Percentiles rank a stretch among this genome's conserved stretches.
Conservation (phyloP, 768 basidiomycete species). For the Mycena floridula region DNA sequence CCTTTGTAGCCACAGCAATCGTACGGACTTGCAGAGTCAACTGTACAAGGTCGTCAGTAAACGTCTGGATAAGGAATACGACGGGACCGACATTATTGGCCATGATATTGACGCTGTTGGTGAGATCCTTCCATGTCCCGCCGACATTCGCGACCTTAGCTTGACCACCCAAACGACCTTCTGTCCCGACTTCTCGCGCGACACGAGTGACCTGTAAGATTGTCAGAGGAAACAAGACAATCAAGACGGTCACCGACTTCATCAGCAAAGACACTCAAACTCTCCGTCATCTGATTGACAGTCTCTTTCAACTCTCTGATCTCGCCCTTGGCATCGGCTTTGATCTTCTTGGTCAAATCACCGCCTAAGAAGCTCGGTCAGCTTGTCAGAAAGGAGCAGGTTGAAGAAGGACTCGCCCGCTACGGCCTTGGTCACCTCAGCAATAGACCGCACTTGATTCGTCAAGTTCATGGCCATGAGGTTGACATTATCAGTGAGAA, state of each 20-base stretch:
- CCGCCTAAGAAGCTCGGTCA: constrained; percentile 33
- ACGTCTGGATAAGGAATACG: not conserved
- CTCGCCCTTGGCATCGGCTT: constrained; percentile 88
- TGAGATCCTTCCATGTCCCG: constrained; percentile 96
- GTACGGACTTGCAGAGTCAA: constrained; percentile 91
- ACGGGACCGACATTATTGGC: constrained; percentile 68
- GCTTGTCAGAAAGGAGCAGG: not conserved
- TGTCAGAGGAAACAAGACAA: not conserved
- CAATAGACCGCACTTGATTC: constrained; percentile 80
- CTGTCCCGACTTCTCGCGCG: constrained; percentile 95
- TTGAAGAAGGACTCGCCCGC: constrained; percentile 40
- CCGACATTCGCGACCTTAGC: constrained; percentile 91
- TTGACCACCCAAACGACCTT: constrained; percentile 91
- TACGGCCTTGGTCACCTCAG: constrained; percentile 91
- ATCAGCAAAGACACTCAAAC: constrained; percentile 77
- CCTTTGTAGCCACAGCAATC: constrained; percentile 90
- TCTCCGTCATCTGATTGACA: constrained; percentile 93
- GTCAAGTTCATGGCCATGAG: constrained; percentile 88
- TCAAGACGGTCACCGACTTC: constrained; percentile 48
- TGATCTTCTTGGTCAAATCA: constrained; percentile 90
- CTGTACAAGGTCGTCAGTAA: constrained; percentile 27
- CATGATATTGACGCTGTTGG: constrained; percentile 96
- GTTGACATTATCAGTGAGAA: constrained; percentile 76
- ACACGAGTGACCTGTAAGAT: constrained; percentile 57
- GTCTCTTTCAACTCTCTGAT: constrained; percentile 88